Percentiles rank a stretch among this genome's conserved stretches.
Conservation (phyloP, 257 asterid species). For the Nicotiana tomentosiformis region DNA sequence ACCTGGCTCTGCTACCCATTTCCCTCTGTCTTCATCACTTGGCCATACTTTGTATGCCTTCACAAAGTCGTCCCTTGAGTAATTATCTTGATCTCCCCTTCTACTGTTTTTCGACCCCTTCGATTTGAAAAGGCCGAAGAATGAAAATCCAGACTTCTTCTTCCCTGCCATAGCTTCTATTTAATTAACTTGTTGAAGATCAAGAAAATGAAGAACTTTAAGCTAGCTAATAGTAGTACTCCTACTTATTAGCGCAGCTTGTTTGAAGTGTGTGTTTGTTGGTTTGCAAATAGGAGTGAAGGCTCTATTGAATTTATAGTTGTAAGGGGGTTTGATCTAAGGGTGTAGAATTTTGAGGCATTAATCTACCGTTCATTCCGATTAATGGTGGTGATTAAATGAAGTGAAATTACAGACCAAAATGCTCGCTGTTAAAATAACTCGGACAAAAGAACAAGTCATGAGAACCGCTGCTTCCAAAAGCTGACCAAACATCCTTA, state of each 20-base stretch:
- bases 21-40: conserved; percentile 73
- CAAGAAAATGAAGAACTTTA: neutral
- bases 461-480: conserved; percentile 40
- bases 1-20: conserved; percentile 82
- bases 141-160: conserved; percentile 32
- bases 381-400: conserved; percentile 48
- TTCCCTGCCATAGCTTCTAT: conserved; percentile 40
- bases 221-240: no score
- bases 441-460: conserved; percentile 28
- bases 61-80: conserved; percentile 32
- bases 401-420: conserved; percentile 25
- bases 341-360: conserved; percentile 23
- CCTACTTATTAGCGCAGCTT: neutral
- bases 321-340: conserved; percentile 18
- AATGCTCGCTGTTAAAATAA: conserved; percentile 21
- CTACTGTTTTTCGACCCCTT: conserved; percentile 17
- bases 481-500: conserved; percentile 26
- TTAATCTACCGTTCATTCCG: conserved; percentile 26
- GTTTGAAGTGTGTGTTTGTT: neutral
- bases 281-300: conserved; percentile 15
- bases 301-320: conserved; percentile 36
- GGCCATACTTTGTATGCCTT: conserved; percentile 75
- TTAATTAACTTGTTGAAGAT: neutral
- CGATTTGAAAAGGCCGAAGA: conserved; percentile 44
- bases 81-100: conserved; percentile 15